Evolutionary conservation across 2,329 filamentous ascomycete genomes (phyloP).

Genomic region (Cercospora janseana): DNA sequence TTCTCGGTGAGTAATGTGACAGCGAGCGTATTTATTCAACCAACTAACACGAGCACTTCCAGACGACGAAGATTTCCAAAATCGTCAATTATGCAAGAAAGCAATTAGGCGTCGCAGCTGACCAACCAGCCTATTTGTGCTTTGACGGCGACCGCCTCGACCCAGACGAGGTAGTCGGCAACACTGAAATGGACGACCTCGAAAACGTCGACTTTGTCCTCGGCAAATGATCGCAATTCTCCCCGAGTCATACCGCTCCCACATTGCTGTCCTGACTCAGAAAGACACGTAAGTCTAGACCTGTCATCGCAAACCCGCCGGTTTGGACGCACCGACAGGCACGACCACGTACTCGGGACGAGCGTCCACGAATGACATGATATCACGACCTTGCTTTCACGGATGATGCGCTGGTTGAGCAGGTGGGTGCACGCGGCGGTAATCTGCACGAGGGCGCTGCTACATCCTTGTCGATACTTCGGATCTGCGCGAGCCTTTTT

Average conservation of each 20-base stretch:
- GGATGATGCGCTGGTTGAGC: slow-evolving; percentile 12
- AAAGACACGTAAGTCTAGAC: slow-evolving; percentile 3
- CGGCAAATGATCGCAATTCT: slow-evolving; percentile 40
- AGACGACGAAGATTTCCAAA: slow-evolving; percentile 59
- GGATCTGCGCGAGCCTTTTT: too few species aligned
- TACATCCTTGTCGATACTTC: slow-evolving; percentile 12
- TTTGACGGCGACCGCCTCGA: slow-evolving; percentile 76
- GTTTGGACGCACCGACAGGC: slow-evolving; percentile 8
- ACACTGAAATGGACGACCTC: slow-evolving; percentile 71
- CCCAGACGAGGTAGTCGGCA: slow-evolving; percentile 58
- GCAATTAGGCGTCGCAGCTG: slow-evolving; percentile 51
- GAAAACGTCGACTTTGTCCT: slow-evolving; percentile 74
- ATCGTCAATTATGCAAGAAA: slow-evolving; percentile 63
- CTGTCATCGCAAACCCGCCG: slow-evolving; percentile 6
- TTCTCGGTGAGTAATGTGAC: slow-evolving; percentile 42
- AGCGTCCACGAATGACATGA: slow-evolving; percentile 11
- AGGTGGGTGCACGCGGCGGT: slow-evolving; percentile 1
- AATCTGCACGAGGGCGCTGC: slow-evolving; percentile 5
- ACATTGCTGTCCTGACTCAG: neutral
- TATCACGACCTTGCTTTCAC: slow-evolving; percentile 10
- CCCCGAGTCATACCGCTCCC: neutral
- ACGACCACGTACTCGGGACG: slow-evolving; percentile 9
- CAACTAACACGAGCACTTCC: slow-evolving; percentile 28
- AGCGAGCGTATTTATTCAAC: neutral
- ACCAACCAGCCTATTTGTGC: slow-evolving; percentile 59